These are phyloP conservation scores for Xylaria sp. DNA, from an alignment of 495 filamentous ascomycete genomes.

Conservation along the genomic window DNA sequence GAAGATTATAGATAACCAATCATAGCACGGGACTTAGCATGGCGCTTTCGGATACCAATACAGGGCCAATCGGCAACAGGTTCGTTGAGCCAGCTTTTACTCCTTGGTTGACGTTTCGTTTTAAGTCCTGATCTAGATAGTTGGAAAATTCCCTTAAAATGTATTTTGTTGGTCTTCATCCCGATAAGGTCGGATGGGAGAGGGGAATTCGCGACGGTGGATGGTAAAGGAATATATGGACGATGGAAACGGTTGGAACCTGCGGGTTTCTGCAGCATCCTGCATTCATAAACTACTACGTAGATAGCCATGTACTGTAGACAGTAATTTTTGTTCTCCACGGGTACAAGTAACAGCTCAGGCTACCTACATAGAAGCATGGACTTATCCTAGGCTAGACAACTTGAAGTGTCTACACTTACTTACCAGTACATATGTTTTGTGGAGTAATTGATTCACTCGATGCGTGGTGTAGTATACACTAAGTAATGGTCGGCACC, in stretches of 20 bases:
- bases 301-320: background rate
- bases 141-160: background rate
- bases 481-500: background rate
- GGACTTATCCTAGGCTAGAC: background rate
- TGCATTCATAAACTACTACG: background rate
- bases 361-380: background rate
- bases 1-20: constrained; percentile 1
- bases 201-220: background rate
- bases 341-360: background rate
- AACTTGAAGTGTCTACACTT: background rate
- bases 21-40: background rate
- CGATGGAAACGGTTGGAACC: background rate
- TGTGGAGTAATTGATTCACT: background rate
- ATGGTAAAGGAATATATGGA: constrained; percentile 3
- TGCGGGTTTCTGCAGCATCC: background rate
- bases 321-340: background rate
- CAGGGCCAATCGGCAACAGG: no score
- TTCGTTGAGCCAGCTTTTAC: background rate
- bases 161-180: background rate
- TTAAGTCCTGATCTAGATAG: background rate
- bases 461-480: background rate
- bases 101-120: background rate
- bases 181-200: background rate
- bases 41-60: background rate
- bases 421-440: no score